These are phyloP conservation scores for Setaria italica DNA, from an alignment of 202 grass and related monocot species.

Conservation along the genomic window DNA sequence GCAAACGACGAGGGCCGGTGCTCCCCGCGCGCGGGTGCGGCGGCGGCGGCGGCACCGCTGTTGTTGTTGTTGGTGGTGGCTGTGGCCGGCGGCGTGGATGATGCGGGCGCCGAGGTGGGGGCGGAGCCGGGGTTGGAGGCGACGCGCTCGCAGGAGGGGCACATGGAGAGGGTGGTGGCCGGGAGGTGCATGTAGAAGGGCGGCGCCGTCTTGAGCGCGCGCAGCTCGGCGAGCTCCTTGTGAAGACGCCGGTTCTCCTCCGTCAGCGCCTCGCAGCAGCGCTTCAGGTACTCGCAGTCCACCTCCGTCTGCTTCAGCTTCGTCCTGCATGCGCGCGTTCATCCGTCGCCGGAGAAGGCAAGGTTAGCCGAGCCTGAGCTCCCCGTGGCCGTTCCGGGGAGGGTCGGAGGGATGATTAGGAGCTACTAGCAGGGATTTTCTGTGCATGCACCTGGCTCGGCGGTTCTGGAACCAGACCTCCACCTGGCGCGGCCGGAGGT, in stretches of 20 bases:
- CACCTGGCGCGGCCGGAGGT: constrained; percentile 80
- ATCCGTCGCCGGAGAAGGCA: constrained; percentile 11
- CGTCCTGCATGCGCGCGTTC: constrained; percentile 53
- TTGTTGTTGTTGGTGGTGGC: background rate
- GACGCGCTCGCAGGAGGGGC: constrained; percentile 79
- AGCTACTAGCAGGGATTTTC: background rate
- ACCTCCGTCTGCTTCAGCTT: constrained; percentile 98
- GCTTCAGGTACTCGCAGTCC: constrained; percentile 95
- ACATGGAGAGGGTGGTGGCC: constrained; percentile 87
- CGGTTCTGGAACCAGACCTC: constrained; percentile 97
- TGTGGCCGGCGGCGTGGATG: background rate
- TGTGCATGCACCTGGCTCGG: constrained; percentile 62
- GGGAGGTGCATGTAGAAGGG: constrained; percentile 84
- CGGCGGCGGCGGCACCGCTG: background rate
- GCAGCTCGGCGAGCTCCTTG: constrained; percentile 85
- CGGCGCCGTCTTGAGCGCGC: constrained; percentile 68
- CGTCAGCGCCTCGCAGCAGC: constrained; percentile 84
- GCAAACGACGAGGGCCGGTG: constrained; percentile 70
- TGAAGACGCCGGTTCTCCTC: constrained; percentile 93
- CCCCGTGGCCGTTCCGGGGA: background rate
- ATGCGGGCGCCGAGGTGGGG: constrained; percentile 18
- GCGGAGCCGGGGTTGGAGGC: constrained; percentile 38
- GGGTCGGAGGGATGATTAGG: background rate
- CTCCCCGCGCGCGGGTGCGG: constrained; percentile 23
- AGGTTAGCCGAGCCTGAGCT: constrained; percentile 12